These are phyloP conservation scores for Skeletonema potamos DNA, from an alignment of 108 stramenopile species.

Conservation along the genomic window DNA sequence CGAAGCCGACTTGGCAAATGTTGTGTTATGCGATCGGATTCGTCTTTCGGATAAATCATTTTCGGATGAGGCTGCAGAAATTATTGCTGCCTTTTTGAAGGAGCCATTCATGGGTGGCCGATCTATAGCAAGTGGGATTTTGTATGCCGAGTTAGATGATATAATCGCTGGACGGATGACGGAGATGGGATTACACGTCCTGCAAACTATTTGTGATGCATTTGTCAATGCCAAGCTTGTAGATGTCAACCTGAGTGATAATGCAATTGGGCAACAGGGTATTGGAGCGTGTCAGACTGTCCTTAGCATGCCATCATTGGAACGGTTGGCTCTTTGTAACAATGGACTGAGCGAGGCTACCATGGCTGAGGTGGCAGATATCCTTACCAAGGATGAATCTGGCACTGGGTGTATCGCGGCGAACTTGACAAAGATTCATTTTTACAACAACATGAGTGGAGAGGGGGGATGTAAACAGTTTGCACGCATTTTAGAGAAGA, in stretches of 20 bases:
- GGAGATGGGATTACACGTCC: constrained; percentile 42
- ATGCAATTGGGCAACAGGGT: constrained; percentile 56
- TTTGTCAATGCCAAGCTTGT: constrained; percentile 40
- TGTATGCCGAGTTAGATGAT: constrained; percentile 38
- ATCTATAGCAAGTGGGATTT: constrained; percentile 41
- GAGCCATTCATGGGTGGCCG: constrained; percentile 29
- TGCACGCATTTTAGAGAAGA: constrained; percentile 45
- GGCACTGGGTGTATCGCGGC: constrained; percentile 40
- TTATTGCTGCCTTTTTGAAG: constrained; percentile 40
- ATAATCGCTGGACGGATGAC: constrained; percentile 46
- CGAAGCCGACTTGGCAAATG: background rate
- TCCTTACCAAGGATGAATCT: constrained; percentile 47
- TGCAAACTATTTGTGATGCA: constrained; percentile 45
- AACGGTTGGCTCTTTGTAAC: constrained; percentile 43
- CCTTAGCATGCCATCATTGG: constrained; percentile 35
- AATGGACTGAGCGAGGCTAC: constrained; percentile 44
- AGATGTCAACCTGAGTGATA: constrained; percentile 49
- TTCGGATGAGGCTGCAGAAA: constrained; percentile 40
- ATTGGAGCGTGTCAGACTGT: constrained; percentile 38
- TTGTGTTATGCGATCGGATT: constrained; percentile 46
- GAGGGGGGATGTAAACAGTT: constrained; percentile 49
- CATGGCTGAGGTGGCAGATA: constrained; percentile 44
- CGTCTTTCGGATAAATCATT: constrained; percentile 47
- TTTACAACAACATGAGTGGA: constrained; percentile 65
- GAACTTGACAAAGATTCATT: constrained; percentile 50